Evolutionary conservation across 2,329 filamentous ascomycete genomes (phyloP).

Genomic region (Sporothrix luriei): DNA sequence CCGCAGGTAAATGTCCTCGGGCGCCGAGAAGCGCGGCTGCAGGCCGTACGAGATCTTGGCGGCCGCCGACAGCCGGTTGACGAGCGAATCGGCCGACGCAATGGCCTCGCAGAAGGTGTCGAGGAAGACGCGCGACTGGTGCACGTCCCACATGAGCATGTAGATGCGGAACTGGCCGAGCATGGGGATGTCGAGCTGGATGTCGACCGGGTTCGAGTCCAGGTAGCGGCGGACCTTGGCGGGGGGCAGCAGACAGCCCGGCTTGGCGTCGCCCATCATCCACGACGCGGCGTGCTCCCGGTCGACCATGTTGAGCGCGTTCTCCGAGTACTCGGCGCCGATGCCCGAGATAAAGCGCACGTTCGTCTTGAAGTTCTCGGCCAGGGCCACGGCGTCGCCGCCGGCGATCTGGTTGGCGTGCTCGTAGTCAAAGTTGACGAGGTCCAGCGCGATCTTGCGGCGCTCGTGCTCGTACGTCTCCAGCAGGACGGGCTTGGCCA

Average conservation of each 20-base stretch:
- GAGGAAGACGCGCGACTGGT: slow-evolving; percentile 58
- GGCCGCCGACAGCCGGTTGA: slow-evolving; percentile 61
- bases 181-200: slow-evolving; percentile 77
- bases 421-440: slow-evolving; percentile 61
- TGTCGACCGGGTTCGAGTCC: slow-evolving; percentile 75
- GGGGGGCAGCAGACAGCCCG: slow-evolving; percentile 63
- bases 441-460: slow-evolving; percentile 61
- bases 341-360: slow-evolving; percentile 69
- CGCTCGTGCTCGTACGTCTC: slow-evolving; percentile 66
- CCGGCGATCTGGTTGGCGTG: slow-evolving; percentile 50
- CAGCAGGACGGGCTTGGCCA: slow-evolving; percentile 58
- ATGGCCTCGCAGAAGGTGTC: slow-evolving; percentile 60
- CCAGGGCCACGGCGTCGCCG: slow-evolving; percentile 61
- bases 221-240: slow-evolving; percentile 73
- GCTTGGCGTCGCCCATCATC: slow-evolving; percentile 47
- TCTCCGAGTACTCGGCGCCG: slow-evolving; percentile 61
- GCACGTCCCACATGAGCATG: slow-evolving; percentile 67
- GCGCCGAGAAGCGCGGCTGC: slow-evolving; percentile 59
- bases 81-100: slow-evolving; percentile 54
- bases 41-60: slow-evolving; percentile 64
- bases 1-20: slow-evolving; percentile 66
- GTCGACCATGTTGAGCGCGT: slow-evolving; percentile 51
- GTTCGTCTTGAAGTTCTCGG: slow-evolving; percentile 66
- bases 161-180: slow-evolving; percentile 77
- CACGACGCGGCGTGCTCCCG: slow-evolving; percentile 42